Conservation (phyloP, 2,329 filamentous ascomycete genomes). For the Cladorrhinum sp. region DNA sequence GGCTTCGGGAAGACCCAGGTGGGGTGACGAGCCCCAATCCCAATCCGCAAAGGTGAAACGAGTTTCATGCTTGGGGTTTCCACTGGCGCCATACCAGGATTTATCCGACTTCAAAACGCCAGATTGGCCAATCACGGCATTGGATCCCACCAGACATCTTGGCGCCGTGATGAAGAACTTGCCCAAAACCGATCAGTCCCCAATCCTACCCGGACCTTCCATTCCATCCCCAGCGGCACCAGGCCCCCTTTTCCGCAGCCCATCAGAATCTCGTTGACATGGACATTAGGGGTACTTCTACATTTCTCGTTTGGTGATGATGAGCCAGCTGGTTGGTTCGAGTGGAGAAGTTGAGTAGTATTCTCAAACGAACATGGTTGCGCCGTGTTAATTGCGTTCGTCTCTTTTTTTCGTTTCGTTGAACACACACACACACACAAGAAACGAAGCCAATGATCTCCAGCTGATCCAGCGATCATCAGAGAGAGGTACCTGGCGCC, state of each 20-base stretch:
- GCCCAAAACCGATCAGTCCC: too few relatives aligned
- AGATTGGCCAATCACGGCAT: conserved; percentile 11
- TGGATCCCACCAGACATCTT: conserved; percentile 2
- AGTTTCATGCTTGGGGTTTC: conserved; percentile 18
- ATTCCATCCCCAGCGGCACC: too few relatives aligned
- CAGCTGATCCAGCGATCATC: conserved; percentile 4
- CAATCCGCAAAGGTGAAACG: conserved; percentile 18
- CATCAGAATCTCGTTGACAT: background rate
- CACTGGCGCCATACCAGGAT: conserved; percentile 5
- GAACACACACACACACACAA: background rate
- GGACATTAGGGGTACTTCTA: too few relatives aligned
- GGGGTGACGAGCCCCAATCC: conserved; percentile 13
- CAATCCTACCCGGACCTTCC: too few relatives aligned
- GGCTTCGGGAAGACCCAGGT: conserved; percentile 8
- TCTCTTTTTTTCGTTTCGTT: conserved; percentile 3
- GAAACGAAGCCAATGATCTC: conserved; percentile 2
- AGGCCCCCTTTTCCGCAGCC: background rate
- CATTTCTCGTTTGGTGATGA: background rate
- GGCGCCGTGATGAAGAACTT: conserved; percentile 2
- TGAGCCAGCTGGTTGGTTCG: conserved; percentile 5
- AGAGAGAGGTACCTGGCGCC: background rate
- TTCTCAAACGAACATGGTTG: background rate
- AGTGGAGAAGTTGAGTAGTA: background rate
- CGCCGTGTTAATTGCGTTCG: background rate
- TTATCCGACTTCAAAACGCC: conserved; percentile 4